Conservation (phyloP, 2,329 filamentous ascomycete genomes). For the Aciculosporium take region DNA sequence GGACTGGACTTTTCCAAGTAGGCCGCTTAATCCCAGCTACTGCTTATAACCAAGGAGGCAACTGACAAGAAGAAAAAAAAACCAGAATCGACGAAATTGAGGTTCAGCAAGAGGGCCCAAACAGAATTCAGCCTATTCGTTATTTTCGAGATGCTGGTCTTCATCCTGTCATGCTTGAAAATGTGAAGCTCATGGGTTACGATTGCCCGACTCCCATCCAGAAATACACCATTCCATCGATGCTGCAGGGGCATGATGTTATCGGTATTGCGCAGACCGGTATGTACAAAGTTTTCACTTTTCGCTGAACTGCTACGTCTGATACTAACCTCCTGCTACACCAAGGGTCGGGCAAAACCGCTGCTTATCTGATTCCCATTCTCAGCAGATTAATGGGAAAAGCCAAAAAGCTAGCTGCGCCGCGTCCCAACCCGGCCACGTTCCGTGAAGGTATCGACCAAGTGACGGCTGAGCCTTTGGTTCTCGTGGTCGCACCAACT, state of each 20-base stretch:
- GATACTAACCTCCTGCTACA: not conserved
- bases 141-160: constrained; percentile 64
- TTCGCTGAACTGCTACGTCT: not conserved
- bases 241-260: constrained; percentile 63
- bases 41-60: not conserved
- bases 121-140: constrained; percentile 35
- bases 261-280: constrained; percentile 89
- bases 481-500: constrained; percentile 73
- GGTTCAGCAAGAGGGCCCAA: constrained; percentile 41
- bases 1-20: constrained; percentile 53
- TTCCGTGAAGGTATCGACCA: constrained; percentile 34
- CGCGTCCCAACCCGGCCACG: constrained; percentile 50
- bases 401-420: constrained; percentile 70
- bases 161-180: constrained; percentile 70
- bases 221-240: constrained; percentile 66
- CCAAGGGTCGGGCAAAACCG: constrained; percentile 88
- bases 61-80: not conserved
- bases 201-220: constrained; percentile 71
- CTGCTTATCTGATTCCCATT: constrained; percentile 79
- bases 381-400: constrained; percentile 91
- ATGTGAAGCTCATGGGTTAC: constrained; percentile 62
- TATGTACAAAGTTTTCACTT: constrained; percentile 28
- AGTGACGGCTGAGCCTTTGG: constrained; percentile 70
- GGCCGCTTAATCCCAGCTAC: constrained; percentile 15
- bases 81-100: constrained; percentile 41